Evolutionary conservation across 2,329 filamentous ascomycete genomes (phyloP).

Genomic region (Sphaerulina vaccinii): DNA sequence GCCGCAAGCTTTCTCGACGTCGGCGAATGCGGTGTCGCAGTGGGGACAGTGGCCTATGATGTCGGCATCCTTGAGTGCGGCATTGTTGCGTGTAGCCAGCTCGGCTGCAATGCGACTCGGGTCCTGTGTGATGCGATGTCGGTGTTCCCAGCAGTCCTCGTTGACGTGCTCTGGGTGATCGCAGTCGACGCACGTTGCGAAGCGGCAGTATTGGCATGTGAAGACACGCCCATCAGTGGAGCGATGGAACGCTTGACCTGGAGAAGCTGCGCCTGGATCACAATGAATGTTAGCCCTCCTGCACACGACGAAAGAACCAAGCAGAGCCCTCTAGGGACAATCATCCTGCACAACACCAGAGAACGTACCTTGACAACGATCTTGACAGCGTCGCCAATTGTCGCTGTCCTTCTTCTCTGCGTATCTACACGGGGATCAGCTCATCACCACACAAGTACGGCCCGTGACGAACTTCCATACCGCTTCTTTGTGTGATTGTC

Average conservation of each 20-base stretch:
- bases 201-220: conserved; percentile 18
- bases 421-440: neutral
- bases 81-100: neutral
- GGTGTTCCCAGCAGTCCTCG: conserved; percentile 10
- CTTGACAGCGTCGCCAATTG: conserved; percentile 13
- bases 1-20: conserved; percentile 9
- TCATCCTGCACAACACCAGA: too few species aligned
- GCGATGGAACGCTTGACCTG: conserved; percentile 6
- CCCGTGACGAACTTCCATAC: neutral
- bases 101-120: neutral
- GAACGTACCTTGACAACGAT: conserved; percentile 18
- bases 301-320: too few species aligned
- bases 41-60: conserved; percentile 4
- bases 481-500: conserved; percentile 1
- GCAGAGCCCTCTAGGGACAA: too few species aligned
- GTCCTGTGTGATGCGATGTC: neutral
- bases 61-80: neutral
- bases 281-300: too few species aligned
- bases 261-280: neutral
- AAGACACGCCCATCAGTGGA: conserved; percentile 21
- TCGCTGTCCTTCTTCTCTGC: neutral
- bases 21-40: neutral
- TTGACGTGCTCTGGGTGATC: conserved; percentile 18
- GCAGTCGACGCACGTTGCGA: conserved; percentile 15
- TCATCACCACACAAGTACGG: neutral